Evolutionary conservation across 805 yeast species (phyloP), one percentile per base, ranked within the genome.

Genomic region (Pichia eremophila): DNA sequence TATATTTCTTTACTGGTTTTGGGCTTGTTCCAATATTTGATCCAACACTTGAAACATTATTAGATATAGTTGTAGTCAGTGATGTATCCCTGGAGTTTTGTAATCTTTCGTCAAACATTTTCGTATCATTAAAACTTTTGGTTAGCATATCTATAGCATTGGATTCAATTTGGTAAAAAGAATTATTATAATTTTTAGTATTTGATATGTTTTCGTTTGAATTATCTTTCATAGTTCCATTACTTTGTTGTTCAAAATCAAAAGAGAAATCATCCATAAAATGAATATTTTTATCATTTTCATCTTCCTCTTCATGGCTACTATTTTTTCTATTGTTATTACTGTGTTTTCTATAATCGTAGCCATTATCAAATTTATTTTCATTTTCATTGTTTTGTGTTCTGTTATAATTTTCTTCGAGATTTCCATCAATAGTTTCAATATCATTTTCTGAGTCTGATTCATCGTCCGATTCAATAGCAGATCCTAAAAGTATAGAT

Each of bases 181-280:
- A 14, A 14, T 32, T 32, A 4, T 12, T 34, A 14, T 7, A 15
- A 34, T 15, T 34, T 10, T 34, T 8, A 15, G n/a, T 34, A 14
- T 34, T 34, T 15, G 17, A 34, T 34, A 14, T 7, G 36, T 14
- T 12, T 10, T 34, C 12, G 8, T 29, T 12, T 29, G 32, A 29
- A 8, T 7, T 29, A 8, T 29, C 3, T 22, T 7, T 22, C 25
- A 22, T 5, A 22, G 32, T 12, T 27, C 14, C 44, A 6, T 8
- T 34, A 8, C 17, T 15, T 6, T 34, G 45, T 18, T 52, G 45
- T n/a, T 50, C 41, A 43, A 41, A 39, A 43, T 71, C 74, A 53
- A 70, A 60, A 40, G 69, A 54, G 46, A 71, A 71, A n/a, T 59
- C 71, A 45, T 66, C 71, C 42, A 47, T 50, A 8, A 27, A 39